Evolutionary conservation across 202 grass and related monocot species (phyloP).

Genomic region (Carex sylvatica): DNA sequence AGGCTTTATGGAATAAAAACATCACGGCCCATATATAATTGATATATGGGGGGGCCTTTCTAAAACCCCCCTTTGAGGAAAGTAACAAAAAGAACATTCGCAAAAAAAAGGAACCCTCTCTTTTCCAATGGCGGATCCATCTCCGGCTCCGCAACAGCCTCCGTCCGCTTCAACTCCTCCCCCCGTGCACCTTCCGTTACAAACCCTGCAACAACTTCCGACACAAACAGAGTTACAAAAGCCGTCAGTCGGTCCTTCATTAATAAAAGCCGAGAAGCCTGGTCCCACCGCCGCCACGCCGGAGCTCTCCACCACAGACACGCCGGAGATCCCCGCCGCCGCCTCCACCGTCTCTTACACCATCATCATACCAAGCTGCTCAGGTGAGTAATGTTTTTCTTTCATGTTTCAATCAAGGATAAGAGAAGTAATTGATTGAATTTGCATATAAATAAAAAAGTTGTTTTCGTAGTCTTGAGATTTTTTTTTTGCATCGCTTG

Average conservation of each 20-base stretch:
- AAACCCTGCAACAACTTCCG: neutral
- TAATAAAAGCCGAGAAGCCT: conserved; percentile 47
- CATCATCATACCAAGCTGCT: conserved; percentile 84
- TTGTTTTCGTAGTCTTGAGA: neutral
- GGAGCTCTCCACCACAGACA: neutral
- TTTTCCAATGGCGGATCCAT: neutral
- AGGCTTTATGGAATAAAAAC: neutral
- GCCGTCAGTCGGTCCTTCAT: conserved; percentile 13
- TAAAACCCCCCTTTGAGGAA: neutral
- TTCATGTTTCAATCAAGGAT: neutral
- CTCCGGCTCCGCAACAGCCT: conserved; percentile 12
- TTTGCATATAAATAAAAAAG: neutral
- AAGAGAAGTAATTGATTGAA: neutral
- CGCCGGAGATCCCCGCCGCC: neutral
- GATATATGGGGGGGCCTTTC: neutral
- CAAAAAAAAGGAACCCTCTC: neutral
- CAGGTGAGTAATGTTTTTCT: conserved; percentile 37
- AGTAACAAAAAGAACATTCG: neutral
- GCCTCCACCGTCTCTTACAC: conserved; percentile 39
- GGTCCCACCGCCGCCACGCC: conserved; percentile 9
- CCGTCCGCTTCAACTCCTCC: conserved; percentile 29
- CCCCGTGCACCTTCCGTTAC: neutral
- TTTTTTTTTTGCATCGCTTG: neutral
- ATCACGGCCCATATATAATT: neutral
- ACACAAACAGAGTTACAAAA: conserved; percentile 11